These are phyloP conservation scores for Ustulina deusta DNA, from an alignment of 2,329 filamentous ascomycete genomes.

Conservation along the genomic window DNA sequence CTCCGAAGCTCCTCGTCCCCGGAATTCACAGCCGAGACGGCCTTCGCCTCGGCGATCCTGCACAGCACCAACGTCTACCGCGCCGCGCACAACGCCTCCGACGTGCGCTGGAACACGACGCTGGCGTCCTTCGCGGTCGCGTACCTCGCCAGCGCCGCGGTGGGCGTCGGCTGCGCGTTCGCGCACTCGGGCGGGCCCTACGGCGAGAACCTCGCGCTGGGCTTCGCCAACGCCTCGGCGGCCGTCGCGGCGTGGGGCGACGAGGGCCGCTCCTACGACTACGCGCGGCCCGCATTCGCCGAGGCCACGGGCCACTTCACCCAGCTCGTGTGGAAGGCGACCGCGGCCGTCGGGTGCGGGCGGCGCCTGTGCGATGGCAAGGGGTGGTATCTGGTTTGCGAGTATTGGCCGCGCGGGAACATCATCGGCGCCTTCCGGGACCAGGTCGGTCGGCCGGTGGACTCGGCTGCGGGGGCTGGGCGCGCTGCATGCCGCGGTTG, in stretches of 20 bases:
- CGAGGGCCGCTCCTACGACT: conserved; percentile 71
- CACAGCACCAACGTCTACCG: conserved; percentile 76
- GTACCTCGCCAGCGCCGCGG: conserved; percentile 59
- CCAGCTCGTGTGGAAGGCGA: conserved; percentile 77
- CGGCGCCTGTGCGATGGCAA: conserved; percentile 56
- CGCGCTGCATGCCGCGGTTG: conserved; percentile 14
- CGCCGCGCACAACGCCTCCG: conserved; percentile 68
- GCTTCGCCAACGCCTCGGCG: conserved; percentile 69
- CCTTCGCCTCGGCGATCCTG: conserved; percentile 68
- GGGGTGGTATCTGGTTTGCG: conserved; percentile 74
- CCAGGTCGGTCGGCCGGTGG: conserved; percentile 54
- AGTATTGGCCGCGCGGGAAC: conserved; percentile 77
- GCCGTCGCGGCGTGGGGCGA: conserved; percentile 75
- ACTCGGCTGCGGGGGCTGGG: not conserved
- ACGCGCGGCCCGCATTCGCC: conserved; percentile 65
- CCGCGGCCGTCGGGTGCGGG: conserved; percentile 69
- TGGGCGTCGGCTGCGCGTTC: conserved; percentile 28
- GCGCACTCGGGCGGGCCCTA: conserved; percentile 70
- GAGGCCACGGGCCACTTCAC: conserved; percentile 77
- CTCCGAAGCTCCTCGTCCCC: conserved; percentile 44
- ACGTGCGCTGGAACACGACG: conserved; percentile 73
- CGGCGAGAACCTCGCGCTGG: conserved; percentile 80
- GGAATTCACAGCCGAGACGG: conserved; percentile 51
- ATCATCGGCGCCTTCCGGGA: conserved; percentile 64
- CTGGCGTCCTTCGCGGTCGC: conserved; percentile 64